These are phyloP conservation scores for Intubia oerlemansii DNA, from an alignment of 2,329 filamentous ascomycete genomes.

Conservation along the genomic window DNA sequence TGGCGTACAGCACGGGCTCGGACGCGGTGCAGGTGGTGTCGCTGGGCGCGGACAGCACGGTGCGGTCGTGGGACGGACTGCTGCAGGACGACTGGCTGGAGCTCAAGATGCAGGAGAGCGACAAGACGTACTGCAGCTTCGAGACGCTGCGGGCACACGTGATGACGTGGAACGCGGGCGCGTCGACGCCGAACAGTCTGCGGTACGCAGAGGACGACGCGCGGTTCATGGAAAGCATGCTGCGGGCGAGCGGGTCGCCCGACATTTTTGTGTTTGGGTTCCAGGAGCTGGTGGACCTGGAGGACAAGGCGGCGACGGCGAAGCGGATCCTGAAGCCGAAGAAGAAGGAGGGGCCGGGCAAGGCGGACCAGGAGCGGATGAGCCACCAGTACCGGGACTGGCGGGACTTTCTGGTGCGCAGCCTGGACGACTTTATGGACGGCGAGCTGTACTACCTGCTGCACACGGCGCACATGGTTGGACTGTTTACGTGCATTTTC, in stretches of 20 bases:
- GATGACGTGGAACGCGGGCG: slow-evolving; percentile 93
- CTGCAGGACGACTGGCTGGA: slow-evolving; percentile 93
- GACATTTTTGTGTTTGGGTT: slow-evolving; percentile 93
- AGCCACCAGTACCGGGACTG: slow-evolving; percentile 94
- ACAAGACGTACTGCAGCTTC: slow-evolving; percentile 69
- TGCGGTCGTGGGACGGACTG: slow-evolving; percentile 81
- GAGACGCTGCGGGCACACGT: slow-evolving; percentile 60
- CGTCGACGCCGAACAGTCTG: slow-evolving; percentile 73
- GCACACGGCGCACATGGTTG: slow-evolving; percentile 77
- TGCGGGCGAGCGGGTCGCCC: slow-evolving; percentile 56
- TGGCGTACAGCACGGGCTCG: slow-evolving; percentile 67
- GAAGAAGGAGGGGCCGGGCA: slow-evolving; percentile 59
- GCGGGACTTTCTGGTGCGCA: slow-evolving; percentile 71
- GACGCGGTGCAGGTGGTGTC: slow-evolving; percentile 71
- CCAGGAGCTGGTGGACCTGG: slow-evolving; percentile 92
- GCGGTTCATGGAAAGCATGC: slow-evolving; percentile 59
- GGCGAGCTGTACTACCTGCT: slow-evolving; percentile 66
- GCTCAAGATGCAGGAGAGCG: slow-evolving; percentile 63
- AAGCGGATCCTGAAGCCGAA: slow-evolving; percentile 71
- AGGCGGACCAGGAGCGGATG: slow-evolving; percentile 73
- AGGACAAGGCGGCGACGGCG: slow-evolving; percentile 94
- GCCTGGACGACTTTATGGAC: slow-evolving; percentile 65
- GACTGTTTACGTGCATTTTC: slow-evolving; percentile 89
- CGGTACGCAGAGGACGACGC: slow-evolving; percentile 48
- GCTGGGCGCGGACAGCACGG: slow-evolving; percentile 65